These are phyloP conservation scores for Psidium guajava DNA, from an alignment of 345 rosid genomes.

Conservation along the genomic window DNA sequence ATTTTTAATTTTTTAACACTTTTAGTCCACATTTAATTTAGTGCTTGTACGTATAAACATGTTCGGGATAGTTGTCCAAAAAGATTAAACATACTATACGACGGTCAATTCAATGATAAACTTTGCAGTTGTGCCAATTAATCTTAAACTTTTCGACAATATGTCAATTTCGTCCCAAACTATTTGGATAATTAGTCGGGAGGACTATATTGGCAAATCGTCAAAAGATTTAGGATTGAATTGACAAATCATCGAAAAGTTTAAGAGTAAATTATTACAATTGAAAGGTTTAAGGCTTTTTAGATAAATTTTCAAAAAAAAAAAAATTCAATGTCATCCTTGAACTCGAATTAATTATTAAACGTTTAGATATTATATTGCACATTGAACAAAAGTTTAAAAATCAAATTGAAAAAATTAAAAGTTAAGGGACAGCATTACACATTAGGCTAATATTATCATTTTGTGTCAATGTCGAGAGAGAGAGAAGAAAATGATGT, in stretches of 20 bases:
- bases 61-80: background rate
- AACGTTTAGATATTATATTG: too few relatives aligned
- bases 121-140: fast-evolving
- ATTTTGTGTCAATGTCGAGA: background rate
- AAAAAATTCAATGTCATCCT: too few relatives aligned
- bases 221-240: too few relatives aligned
- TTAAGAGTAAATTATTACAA: background rate
- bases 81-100: background rate
- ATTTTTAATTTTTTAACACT: background rate
- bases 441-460: background rate
- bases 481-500: background rate
- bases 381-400: too few relatives aligned
- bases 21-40: background rate
- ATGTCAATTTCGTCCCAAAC: fast-evolving
- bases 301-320: background rate
- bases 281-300: background rate
- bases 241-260: too few relatives aligned
- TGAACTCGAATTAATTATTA: too few relatives aligned
- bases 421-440: too few relatives aligned
- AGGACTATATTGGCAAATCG: fast-evolving
- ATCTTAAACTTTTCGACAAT: background rate
- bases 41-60: background rate
- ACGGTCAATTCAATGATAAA: fast-evolving
- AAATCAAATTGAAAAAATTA: too few relatives aligned
- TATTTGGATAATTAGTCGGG: fast-evolving